Conservation (phyloP, 257 asterid species). For the Nicotiana undulata region DNA sequence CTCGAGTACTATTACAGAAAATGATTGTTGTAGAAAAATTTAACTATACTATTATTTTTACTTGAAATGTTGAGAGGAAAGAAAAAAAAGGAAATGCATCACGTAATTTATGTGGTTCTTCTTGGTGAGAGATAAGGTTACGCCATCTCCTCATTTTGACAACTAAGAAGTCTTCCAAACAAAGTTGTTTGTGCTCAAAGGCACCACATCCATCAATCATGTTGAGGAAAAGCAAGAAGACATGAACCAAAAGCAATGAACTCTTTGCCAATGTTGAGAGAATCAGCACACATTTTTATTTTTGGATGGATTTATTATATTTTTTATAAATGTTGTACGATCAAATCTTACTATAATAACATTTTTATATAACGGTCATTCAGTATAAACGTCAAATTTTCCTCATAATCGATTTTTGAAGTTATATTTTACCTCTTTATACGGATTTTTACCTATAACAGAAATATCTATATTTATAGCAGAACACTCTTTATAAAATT, state of each 20-base stretch:
- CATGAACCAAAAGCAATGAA: background rate
- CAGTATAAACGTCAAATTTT: no score
- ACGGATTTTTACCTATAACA: no score
- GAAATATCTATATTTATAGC: no score
- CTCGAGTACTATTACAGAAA: no score
- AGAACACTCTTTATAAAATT: no score
- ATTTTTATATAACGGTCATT: no score
- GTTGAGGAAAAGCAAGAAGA: background rate
- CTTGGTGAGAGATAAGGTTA: background rate
- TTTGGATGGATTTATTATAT: background rate
- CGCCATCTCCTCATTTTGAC: background rate
- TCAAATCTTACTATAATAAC: no score
- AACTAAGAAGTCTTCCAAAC: background rate
- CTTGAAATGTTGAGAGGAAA: background rate
- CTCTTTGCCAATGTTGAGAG: background rate
- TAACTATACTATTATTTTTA: background rate
- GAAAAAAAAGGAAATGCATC: background rate
- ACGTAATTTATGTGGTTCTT: background rate
- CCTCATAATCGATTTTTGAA: no score
- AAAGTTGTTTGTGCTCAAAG: constrained; percentile 1
- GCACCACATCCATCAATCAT: background rate
- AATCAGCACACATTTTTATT: background rate
- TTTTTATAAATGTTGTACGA: no score
- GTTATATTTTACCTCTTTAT: no score
- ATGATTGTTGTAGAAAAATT: no score